Evolutionary conservation across 129 eudicot genomes (phyloP), one percentile per base, ranked within the genome.

Genomic region (Oenanthe sinensis): DNA sequence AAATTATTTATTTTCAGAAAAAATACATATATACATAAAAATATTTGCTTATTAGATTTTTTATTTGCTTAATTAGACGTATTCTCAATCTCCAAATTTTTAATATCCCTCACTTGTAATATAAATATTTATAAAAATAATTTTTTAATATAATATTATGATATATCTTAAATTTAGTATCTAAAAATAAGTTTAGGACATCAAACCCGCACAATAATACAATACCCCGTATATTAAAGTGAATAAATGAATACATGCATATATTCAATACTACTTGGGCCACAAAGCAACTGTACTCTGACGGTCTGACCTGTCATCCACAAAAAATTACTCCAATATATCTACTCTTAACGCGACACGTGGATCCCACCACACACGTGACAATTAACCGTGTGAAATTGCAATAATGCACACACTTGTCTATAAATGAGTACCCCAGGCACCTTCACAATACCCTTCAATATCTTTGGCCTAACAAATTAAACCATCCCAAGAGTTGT

Each of bases 281-380:
- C 36, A 30, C 72, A 13, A 26, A 28, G 28, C 9, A 15, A 33
- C 43, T 68, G 73, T 28, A 15, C 20, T 10, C 17, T 30, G 19
- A 26, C 3, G 2, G 15, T 28, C 45, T 42, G 36, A 11, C 75
- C 75, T 78, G 81, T 68, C 42, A 33, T 19, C 81, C 81, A 67
- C 81, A 78, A 75, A 75, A 78, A 68, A 68, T 45, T n/a, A 65
- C 36, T 0, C 0, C 36, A 44, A 44, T 44, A 6, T 24, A 77
- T 63, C 73, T 43, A 43, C 17, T 78, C 67, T 33, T 2, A 78
- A 78, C 39, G 48, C 14, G 17, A 39, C 77, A 71, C 70, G 77
- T 71, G 82, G 77, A 79, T 22, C 82, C 82, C 50, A 52, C 82
- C 16, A 11, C 4, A 36, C 55, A 63, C 52, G 17, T 40, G 79